Percentiles rank a stretch among this genome's conserved stretches.
These are phyloP conservation scores for Aureobasidium mangrovei DNA, from an alignment of 2,329 filamentous ascomycete species.

Conservation along the genomic window DNA sequence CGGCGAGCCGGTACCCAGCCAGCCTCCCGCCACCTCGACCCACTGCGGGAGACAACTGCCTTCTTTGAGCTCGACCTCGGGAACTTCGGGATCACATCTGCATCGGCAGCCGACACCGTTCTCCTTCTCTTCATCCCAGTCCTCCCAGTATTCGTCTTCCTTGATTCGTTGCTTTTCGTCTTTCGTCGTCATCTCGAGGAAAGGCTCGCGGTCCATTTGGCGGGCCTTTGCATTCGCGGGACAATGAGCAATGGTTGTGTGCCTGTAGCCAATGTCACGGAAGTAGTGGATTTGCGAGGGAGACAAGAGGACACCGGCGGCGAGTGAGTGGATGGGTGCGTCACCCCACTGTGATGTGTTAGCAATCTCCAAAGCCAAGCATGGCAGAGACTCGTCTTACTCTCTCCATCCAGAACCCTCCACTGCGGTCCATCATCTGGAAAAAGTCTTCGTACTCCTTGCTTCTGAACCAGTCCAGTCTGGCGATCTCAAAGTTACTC, in stretches of 20 bases:
- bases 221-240: conserved; percentile 87
- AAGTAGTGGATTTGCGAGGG: conserved; percentile 93
- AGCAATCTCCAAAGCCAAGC: conserved; percentile 24
- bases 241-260: conserved; percentile 98
- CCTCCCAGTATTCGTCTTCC: conserved; percentile 94
- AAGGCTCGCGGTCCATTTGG: conserved; percentile 73
- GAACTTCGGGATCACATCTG: conserved; percentile 93
- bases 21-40: conserved; percentile 95
- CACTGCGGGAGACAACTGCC: conserved; percentile 91
- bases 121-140: conserved; percentile 77
- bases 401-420: conserved; percentile 98
- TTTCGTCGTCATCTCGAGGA: conserved; percentile 39
- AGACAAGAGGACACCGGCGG: conserved; percentile 76
- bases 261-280: conserved; percentile 95
- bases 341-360: conserved; percentile 76
- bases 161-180: conserved; percentile 70
- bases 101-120: conserved; percentile 96
- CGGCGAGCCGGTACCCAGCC: conserved; percentile 38
- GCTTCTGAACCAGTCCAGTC: conserved; percentile 90
- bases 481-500: conserved; percentile 98
- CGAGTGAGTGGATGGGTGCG: conserved; percentile 94
- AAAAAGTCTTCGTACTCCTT: conserved; percentile 98
- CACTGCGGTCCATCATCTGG: conserved; percentile 95
- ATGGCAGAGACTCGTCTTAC: conserved; percentile 44
- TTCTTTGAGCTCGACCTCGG: conserved; percentile 95